A percentile compares a stretch with the other conserved stretches of the same genome.
These are phyloP conservation scores for Xerocomus brunneocitrinus DNA, from an alignment of 768 basidiomycete genomes.

Conservation along the genomic window DNA sequence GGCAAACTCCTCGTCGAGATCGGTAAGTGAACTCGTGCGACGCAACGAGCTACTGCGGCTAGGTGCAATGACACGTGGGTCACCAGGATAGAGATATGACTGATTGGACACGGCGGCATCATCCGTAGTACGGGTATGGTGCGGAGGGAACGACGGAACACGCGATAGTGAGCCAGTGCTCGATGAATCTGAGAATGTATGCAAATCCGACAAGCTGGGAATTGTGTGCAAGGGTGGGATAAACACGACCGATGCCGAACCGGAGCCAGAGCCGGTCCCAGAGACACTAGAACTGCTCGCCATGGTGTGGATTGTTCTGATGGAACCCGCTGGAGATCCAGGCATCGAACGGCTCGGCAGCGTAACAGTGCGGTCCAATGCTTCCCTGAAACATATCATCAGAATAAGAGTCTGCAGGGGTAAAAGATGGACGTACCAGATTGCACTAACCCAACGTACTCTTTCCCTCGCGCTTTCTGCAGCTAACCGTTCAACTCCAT, in stretches of 20 bases:
- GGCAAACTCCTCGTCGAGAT: constrained; percentile 61
- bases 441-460: constrained; percentile 86
- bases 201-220: constrained; percentile 65
- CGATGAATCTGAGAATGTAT: constrained; percentile 40
- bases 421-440: constrained; percentile 55
- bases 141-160: constrained; percentile 48
- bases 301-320: constrained; percentile 65
- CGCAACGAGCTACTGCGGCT: constrained; percentile 55
- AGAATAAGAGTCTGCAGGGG: background rate
- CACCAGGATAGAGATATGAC: constrained; percentile 67
- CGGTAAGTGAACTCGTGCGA: constrained; percentile 71
- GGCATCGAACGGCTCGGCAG: constrained; percentile 41
- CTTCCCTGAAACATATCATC: constrained; percentile 52
- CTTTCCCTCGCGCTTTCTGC: constrained; percentile 86
- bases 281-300: constrained; percentile 38
- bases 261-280: constrained; percentile 33
- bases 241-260: constrained; percentile 68
- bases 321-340: constrained; percentile 51
- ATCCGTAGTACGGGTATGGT: constrained; percentile 66
- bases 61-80: constrained; percentile 67
- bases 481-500: constrained; percentile 84
- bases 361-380: constrained; percentile 60
- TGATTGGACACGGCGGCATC: constrained; percentile 65
- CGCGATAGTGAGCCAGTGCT: constrained; percentile 39
- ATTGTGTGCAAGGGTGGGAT: constrained; percentile 70